A percentile compares a stretch with the other conserved stretches of the same genome.
Evolutionary conservation across 2,329 filamentous ascomycete species (phyloP).

Genomic region (Aspergillus spinulosporus): DNA sequence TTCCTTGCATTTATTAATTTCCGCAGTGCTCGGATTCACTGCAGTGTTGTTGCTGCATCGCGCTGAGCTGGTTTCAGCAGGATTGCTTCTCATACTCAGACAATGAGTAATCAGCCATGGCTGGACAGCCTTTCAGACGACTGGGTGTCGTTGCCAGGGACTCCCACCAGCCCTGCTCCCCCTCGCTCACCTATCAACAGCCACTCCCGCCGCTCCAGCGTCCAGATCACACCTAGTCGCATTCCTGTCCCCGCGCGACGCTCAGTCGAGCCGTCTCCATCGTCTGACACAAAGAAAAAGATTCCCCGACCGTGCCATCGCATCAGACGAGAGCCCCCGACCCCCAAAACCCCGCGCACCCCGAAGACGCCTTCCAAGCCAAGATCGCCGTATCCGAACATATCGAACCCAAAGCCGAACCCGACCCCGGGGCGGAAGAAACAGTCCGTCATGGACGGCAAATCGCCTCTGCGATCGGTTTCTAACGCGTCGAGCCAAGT

Average conservation of each 20-base stretch:
- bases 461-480: constrained; percentile 38
- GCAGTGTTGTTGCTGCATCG: constrained; percentile 23
- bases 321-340: constrained; percentile 33
- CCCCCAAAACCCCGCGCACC: constrained; percentile 35
- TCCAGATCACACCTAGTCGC: constrained; percentile 40
- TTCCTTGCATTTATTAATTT: constrained; percentile 20
- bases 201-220: constrained; percentile 30
- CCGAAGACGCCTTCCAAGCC: constrained; percentile 32
- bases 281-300: constrained; percentile 30
- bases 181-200: constrained; percentile 21
- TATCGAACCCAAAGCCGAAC: constrained; percentile 27
- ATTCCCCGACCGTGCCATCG: constrained; percentile 39
- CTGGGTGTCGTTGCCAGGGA: constrained; percentile 42
- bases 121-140: constrained; percentile 47
- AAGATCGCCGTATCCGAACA: constrained; percentile 23
- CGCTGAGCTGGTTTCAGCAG: constrained; percentile 23
- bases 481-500: constrained; percentile 43
- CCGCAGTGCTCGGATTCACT: constrained; percentile 21
- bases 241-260: constrained; percentile 40
- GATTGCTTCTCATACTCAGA: constrained; percentile 16
- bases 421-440: constrained; percentile 29
- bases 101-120: constrained; percentile 43
- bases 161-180: constrained; percentile 36
- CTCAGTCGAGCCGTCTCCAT: constrained; percentile 33
- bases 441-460: constrained; percentile 30